phyloP scores from a whole-genome alignment of 495 filamentous ascomycete species.

The Poronia punctata region DNA sequence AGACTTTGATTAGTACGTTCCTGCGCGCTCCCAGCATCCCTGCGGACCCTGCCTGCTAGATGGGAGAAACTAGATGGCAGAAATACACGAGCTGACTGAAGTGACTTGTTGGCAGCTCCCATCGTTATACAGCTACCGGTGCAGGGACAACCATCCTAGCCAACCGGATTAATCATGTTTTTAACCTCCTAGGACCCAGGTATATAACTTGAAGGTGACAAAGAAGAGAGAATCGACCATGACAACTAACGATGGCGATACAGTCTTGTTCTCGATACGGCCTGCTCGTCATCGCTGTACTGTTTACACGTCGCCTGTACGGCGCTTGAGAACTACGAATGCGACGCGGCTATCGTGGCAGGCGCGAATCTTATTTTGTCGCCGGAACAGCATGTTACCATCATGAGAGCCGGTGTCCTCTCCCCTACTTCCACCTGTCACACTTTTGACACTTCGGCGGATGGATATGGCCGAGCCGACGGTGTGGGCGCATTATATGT shows the following conservation, averaged over 20 bases:
- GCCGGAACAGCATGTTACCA: slow-evolving; percentile 30
- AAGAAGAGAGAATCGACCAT: not conserved
- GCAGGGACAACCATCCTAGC: slow-evolving; percentile 37
- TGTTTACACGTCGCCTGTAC: slow-evolving; percentile 39
- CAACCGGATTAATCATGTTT: slow-evolving; percentile 46
- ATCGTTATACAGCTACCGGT: slow-evolving; percentile 40
- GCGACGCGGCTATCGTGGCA: slow-evolving; percentile 28
- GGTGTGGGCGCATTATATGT: slow-evolving; percentile 48
- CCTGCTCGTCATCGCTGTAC: slow-evolving; percentile 46
- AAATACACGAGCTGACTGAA: too few species aligned
- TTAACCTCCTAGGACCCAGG: slow-evolving; percentile 43
- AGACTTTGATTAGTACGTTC: slow-evolving; percentile 39
- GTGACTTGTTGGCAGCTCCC: too few species aligned
- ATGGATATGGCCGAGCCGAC: slow-evolving; percentile 60
- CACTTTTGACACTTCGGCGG: slow-evolving; percentile 44
- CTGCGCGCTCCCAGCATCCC: too few species aligned
- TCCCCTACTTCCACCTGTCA: slow-evolving; percentile 36
- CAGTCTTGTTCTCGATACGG: slow-evolving; percentile 47
- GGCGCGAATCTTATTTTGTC: slow-evolving; percentile 30
- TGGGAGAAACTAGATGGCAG: too few species aligned
- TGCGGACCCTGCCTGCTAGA: too few species aligned
- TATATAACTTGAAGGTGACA: slow-evolving; percentile 1
- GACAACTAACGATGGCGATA: not conserved
- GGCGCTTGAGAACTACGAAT: slow-evolving; percentile 29
- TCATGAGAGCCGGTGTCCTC: slow-evolving; percentile 34